These are phyloP conservation scores for Penicillium turbatum DNA, from an alignment of 495 filamentous ascomycete species.

Conservation along the genomic window DNA sequence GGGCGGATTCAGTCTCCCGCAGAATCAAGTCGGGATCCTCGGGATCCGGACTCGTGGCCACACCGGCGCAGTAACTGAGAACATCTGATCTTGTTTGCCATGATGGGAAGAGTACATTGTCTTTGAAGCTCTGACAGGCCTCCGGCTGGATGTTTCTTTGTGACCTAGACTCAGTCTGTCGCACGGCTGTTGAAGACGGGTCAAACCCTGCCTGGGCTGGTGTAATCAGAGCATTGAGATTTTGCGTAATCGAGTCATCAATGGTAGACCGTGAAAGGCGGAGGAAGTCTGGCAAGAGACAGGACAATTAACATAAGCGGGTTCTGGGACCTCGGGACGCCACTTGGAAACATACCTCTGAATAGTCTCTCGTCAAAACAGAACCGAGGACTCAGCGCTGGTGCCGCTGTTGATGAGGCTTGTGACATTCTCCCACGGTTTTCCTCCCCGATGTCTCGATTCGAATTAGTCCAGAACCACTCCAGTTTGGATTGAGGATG, in stretches of 20 bases:
- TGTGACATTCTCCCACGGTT: slow-evolving; percentile 53
- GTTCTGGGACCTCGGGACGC: neutral
- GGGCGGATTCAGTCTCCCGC: slow-evolving; percentile 64
- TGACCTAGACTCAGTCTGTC: slow-evolving; percentile 43
- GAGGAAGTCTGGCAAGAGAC: slow-evolving; percentile 70
- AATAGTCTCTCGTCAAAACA: slow-evolving; percentile 86
- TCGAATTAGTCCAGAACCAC: slow-evolving; percentile 39
- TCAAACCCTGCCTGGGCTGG: slow-evolving; percentile 71
- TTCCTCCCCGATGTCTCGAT: slow-evolving; percentile 16
- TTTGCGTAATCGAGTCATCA: slow-evolving; percentile 90
- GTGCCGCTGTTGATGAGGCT: slow-evolving; percentile 49
- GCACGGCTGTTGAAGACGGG: slow-evolving; percentile 66
- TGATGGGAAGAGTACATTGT: slow-evolving; percentile 76
- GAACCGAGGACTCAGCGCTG: slow-evolving; percentile 77
- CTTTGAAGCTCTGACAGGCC: slow-evolving; percentile 68
- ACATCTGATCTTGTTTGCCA: slow-evolving; percentile 87
- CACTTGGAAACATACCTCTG: slow-evolving; percentile 55
- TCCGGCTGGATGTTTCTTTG: slow-evolving; percentile 50
- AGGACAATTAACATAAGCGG: slow-evolving; percentile 7
- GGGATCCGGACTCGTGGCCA: slow-evolving; percentile 83
- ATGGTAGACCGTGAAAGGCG: slow-evolving; percentile 77
- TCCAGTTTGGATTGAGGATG: slow-evolving; percentile 30
- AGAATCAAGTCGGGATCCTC: slow-evolving; percentile 76
- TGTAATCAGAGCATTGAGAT: slow-evolving; percentile 84
- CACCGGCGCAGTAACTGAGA: slow-evolving; percentile 81